Percentiles rank a stretch among this genome's conserved stretches.
Conservation (phyloP, 1,139 yeast genomes). For the Lizanozyma gosingica region DNA sequence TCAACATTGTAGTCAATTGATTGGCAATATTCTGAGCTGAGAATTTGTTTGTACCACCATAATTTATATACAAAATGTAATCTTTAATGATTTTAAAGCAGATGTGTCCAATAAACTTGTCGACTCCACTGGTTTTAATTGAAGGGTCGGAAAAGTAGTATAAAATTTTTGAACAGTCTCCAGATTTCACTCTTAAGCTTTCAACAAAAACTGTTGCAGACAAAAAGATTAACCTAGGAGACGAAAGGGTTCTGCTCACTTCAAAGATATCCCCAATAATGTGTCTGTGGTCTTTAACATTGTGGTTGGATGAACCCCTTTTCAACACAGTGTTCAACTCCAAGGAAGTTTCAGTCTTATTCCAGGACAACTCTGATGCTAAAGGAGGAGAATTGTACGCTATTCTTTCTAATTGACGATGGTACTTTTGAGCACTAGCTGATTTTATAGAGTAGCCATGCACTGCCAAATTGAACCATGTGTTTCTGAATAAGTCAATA, state of each 20-base stretch:
- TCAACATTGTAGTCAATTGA: conserved; percentile 62
- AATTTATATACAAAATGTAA: conserved; percentile 38
- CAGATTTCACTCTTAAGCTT: conserved; percentile 66
- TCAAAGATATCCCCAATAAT: conserved; percentile 44
- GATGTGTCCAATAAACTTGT: conserved; percentile 58
- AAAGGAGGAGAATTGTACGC: conserved; percentile 89
- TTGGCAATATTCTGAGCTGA: conserved; percentile 54
- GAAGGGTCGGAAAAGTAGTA: conserved; percentile 85
- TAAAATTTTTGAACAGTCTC: conserved; percentile 69
- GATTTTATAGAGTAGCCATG: conserved; percentile 76
- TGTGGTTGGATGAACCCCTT: conserved; percentile 80
- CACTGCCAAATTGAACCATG: conserved; percentile 91
- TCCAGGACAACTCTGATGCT: conserved; percentile 80
- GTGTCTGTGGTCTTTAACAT: conserved; percentile 68
- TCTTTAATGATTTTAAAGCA: conserved; percentile 52
- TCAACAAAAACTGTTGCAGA: conserved; percentile 79
- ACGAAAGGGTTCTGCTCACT: conserved; percentile 49
- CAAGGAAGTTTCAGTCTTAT: conserved; percentile 82
- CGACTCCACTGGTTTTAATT: conserved; percentile 62
- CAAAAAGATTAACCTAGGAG: conserved; percentile 80
- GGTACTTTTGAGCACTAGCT: conserved; percentile 39
- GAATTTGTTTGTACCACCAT: conserved; percentile 41
- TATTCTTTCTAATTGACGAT: conserved; percentile 49
- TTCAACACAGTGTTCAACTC: conserved; percentile 88
- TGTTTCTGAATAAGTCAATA: conserved; percentile 62